Conservation (phyloP, 208 protist genomes). For the Crithidia expoeki region DNA sequence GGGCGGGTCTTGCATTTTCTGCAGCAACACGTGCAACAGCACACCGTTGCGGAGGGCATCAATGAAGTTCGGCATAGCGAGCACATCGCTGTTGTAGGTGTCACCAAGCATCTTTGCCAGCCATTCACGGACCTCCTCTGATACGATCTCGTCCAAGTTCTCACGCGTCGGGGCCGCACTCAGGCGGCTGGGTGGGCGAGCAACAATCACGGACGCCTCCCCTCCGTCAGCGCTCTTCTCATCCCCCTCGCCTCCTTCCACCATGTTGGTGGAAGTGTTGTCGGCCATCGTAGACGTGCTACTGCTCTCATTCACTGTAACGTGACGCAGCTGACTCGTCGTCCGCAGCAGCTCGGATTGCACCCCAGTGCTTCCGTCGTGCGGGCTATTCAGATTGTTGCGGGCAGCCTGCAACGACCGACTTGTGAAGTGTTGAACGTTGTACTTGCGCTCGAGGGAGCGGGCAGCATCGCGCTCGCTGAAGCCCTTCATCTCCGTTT, state of each 20-base stretch:
- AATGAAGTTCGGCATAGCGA: conserved; percentile 54
- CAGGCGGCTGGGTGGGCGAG: conserved; percentile 20
- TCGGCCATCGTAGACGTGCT: background rate
- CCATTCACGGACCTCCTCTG: conserved; percentile 72
- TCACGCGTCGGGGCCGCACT: conserved; percentile 37
- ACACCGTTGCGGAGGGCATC: conserved; percentile 71
- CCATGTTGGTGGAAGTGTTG: background rate
- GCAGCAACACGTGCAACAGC: conserved; percentile 63
- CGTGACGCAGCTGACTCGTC: conserved; percentile 17
- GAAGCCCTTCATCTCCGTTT: conserved; percentile 49
- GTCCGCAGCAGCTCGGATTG: conserved; percentile 9
- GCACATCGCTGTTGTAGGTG: conserved; percentile 42
- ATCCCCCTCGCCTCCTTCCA: background rate
- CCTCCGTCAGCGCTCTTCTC: conserved; percentile 3
- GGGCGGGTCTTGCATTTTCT: conserved; percentile 68
- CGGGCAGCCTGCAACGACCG: background rate
- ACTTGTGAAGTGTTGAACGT: conserved; percentile 7
- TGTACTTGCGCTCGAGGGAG: conserved; percentile 33
- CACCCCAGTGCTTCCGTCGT: background rate
- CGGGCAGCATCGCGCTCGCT: conserved; percentile 44
- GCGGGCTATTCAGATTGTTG: background rate
- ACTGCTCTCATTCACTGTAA: conserved; percentile 19
- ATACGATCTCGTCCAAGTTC: conserved; percentile 56
- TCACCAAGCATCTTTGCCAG: conserved; percentile 56
- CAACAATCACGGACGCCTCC: background rate